Base-by-base conservation (phyloP, 805 yeast genomes). In the Lachancea waltii region DNA sequence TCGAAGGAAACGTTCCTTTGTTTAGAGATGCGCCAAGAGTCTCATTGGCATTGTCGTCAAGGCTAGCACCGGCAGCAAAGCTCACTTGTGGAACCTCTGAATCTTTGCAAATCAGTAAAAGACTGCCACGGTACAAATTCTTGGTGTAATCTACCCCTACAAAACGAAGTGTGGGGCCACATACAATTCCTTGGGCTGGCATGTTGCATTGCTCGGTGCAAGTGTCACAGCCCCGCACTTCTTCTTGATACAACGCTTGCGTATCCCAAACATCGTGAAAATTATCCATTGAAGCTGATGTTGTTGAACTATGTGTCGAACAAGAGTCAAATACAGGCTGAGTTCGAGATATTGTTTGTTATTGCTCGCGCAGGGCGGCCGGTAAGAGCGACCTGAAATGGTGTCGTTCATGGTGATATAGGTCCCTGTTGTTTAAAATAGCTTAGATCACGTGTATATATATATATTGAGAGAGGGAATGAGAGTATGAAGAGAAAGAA, bases 161-260 rank as follows among this genome's bases (percentile, higher is more conserved):
- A 33, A 81, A 72, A 41, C 92, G 68, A 34, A 89, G 61, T 21
- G 80, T 65, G 0, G 97, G 97, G 2, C 97, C 97, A 55, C 85
- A 79, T 2, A 56, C 51, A 11, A 59, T 67, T 11, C 63, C 58
- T 8, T 18, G 3, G 0, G 38, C 35, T 4, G 28, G 33, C 17
- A 51, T 45, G 3, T 60, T 57, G 3, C 60, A 51, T 3, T 36
- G 35, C 4, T 43, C 46, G 8, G 35, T 42, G 34, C 56, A 50
- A 11, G 44, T 40, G 36, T 53, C 46, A 30, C 56, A 46, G n/a
- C 37, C 46, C 5, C 35, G 32, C 5, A 56, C 58, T 17, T 41
- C 33, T 7, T 42, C 41, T 26, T 43, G 47, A 22, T 53, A 53
- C 18, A 53, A 38, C 11, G 38, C 25, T 18, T 49, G 43, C 7